Evolutionary conservation across 2,329 filamentous ascomycete genomes (phyloP), one percentile per base, ranked within the genome.

Genomic region (Epichloe festucae): DNA sequence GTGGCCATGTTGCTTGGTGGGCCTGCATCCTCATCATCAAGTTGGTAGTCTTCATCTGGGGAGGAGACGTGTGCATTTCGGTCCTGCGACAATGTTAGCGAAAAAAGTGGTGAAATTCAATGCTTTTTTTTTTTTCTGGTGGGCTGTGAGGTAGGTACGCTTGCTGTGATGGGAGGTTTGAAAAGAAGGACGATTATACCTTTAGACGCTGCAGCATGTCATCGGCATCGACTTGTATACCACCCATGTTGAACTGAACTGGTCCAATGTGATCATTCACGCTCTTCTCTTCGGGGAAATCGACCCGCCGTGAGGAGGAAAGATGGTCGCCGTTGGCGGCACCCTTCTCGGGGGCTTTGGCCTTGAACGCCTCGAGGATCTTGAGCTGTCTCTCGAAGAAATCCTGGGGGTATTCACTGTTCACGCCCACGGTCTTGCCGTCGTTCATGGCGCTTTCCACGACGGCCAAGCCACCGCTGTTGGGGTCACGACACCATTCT

Each of bases 191-290:
- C 23, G 4, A n/a, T 3, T 14, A 15, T 62, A 91, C 88, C 79
- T 89, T 90, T 54, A 95, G 74, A 60, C 86, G 81, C 66, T 89
- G 85, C 53, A 95, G 71, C 85, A 94, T 93, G 62, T 95, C 89
- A 63, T 95, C 90, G 8, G 89, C 89, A 68, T 96, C 89, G 34
- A 95, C 87, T 64, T 95, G 89, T 56, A 98, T 96, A 50, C 93
- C 93, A 42, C 93, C 93, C 78, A 98, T 93, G 65, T 98, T 98
- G 72, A 97, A 96, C 63, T 95, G 89, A 57, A 96, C 89, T 0
- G 90, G 89, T 0, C 90, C 90, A 61, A 95, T 95, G 60, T 95
- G 89, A 62, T 91, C 87, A 59, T 82, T 84, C 51, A 78, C 73
- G 56, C 69, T 72, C 55, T 72, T 75, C 56, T 72, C 68, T 14